Evolutionary conservation across 2,329 filamentous ascomycete genomes (phyloP).

Genomic region (Colletotrichum tofieldiae): DNA sequence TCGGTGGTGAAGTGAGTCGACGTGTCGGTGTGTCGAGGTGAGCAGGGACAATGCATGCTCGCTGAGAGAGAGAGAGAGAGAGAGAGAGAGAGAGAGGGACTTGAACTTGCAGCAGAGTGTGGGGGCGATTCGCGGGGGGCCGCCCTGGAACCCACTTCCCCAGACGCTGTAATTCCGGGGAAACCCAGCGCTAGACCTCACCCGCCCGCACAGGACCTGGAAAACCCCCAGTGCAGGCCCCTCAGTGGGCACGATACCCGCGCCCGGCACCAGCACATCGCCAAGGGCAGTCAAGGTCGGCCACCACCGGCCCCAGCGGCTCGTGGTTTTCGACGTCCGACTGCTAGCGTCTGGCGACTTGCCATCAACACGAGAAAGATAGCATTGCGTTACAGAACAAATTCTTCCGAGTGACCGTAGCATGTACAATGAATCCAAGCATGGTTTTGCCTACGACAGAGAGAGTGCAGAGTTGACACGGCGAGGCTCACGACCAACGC

Average conservation of each 20-base stretch:
- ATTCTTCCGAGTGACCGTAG: neutral
- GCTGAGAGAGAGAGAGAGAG: constrained; percentile 7
- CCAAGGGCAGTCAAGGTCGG: neutral
- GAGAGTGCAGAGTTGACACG: neutral
- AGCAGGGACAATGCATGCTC: constrained; percentile 17
- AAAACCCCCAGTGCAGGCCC: constrained; percentile 14
- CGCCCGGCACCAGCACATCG: constrained; percentile 11
- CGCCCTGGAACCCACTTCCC: constrained; percentile 42
- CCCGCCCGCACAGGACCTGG: neutral
- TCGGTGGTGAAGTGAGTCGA: neutral
- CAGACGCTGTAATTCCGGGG: constrained; percentile 44
- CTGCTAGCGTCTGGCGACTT: neutral
- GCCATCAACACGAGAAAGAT: neutral
- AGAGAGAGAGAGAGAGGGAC: neutral
- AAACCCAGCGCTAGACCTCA: constrained; percentile 39
- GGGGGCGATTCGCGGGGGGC: constrained; percentile 30
- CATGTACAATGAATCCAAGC: neutral
- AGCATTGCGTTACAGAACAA: too few relatives aligned
- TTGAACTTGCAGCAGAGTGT: constrained; percentile 14
- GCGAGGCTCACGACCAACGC: constrained; percentile 1
- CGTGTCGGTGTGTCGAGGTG: constrained; percentile 19
- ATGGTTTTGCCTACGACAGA: neutral
- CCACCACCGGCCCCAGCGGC: neutral
- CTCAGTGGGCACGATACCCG: constrained; percentile 41
- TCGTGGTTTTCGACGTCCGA: neutral